Evolutionary conservation across 2,329 filamentous ascomycete species (phyloP).

Genomic region (Chalaropsis thielavioides): DNA sequence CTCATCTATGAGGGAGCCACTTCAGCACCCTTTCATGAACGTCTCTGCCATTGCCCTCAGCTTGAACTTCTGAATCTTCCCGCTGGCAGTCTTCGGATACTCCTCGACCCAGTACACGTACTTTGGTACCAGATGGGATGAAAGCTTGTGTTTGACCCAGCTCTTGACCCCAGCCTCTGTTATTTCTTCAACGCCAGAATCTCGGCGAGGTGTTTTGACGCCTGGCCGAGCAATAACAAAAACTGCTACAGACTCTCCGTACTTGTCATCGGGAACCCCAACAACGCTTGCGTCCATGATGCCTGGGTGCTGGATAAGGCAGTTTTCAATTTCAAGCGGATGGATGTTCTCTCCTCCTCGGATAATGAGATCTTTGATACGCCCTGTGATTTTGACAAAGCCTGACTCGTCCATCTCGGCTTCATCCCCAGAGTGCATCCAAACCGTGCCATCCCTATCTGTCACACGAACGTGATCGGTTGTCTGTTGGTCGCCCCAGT

Average conservation of each 20-base stretch:
- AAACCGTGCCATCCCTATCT: slow-evolving; percentile 37
- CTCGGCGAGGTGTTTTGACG: slow-evolving; percentile 19
- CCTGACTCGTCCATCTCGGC: slow-evolving; percentile 70
- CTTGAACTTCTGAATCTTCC: slow-evolving; percentile 94
- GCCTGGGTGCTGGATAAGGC: slow-evolving; percentile 55
- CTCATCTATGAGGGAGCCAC: too few species aligned
- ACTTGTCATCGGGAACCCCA: slow-evolving; percentile 64
- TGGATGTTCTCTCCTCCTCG: slow-evolving; percentile 92
- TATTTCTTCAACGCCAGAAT: not conserved
- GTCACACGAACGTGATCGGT: slow-evolving; percentile 51
- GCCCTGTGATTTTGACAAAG: slow-evolving; percentile 75
- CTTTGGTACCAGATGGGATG: slow-evolving; percentile 68
- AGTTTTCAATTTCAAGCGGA: slow-evolving; percentile 84
- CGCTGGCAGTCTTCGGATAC: slow-evolving; percentile 91
- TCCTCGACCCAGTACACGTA: slow-evolving; percentile 74
- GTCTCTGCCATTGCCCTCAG: slow-evolving; percentile 49
- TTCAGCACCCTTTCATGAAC: slow-evolving; percentile 17
- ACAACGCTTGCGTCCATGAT: slow-evolving; percentile 70
- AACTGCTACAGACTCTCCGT: slow-evolving; percentile 76
- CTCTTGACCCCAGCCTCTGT: slow-evolving; percentile 40
- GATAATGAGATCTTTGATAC: slow-evolving; percentile 93
- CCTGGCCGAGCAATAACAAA: slow-evolving; percentile 49
- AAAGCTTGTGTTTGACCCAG: slow-evolving; percentile 59
- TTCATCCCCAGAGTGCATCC: slow-evolving; percentile 93
- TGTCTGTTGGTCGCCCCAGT: slow-evolving; percentile 59